Percentiles rank a stretch among this genome's conserved stretches.
These are phyloP conservation scores for Pholiota adiposa DNA, from an alignment of 1,284 basidiomycete species.

Conservation along the genomic window DNA sequence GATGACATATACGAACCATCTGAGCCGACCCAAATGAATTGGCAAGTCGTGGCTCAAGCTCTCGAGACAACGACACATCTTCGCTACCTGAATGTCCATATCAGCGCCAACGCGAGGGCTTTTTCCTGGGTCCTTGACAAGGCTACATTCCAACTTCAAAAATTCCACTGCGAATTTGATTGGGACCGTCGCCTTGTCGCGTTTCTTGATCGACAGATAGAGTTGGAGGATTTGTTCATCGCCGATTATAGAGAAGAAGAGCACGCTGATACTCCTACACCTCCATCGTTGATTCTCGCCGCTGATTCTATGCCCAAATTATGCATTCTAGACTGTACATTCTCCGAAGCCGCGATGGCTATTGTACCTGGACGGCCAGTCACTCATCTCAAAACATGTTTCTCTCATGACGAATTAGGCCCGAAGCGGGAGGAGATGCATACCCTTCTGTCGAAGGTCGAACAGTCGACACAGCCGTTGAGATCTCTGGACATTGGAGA, in stretches of 20 bases:
- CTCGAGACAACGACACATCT: conserved; percentile 48
- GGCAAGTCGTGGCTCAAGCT: conserved; percentile 51
- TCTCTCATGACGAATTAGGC: conserved; percentile 50
- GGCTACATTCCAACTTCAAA: conserved; percentile 54
- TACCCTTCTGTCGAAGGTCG: conserved; percentile 48
- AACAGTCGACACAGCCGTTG: conserved; percentile 44
- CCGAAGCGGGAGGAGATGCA: conserved; percentile 57
- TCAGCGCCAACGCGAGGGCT: conserved; percentile 44
- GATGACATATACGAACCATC: conserved; percentile 14
- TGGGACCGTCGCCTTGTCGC: conserved; percentile 60
- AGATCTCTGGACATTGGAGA: conserved; percentile 64
- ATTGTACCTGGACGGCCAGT: conserved; percentile 62
- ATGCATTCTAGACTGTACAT: conserved; percentile 64
- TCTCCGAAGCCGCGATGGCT: conserved; percentile 59
- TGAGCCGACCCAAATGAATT: conserved; percentile 46
- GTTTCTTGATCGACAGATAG: conserved; percentile 56
- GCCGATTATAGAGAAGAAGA: conserved; percentile 52
- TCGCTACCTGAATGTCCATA: conserved; percentile 55
- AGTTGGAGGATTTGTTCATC: conserved; percentile 60
- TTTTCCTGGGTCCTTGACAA: conserved; percentile 56
- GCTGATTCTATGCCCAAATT: conserved; percentile 48
- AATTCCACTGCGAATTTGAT: conserved; percentile 65
- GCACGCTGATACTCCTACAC: conserved; percentile 20
- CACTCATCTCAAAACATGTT: conserved; percentile 67
- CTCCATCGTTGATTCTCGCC: conserved; percentile 30